Base-by-base conservation (phyloP, 129 eudicot species). In the Lactuca sativa region DNA sequence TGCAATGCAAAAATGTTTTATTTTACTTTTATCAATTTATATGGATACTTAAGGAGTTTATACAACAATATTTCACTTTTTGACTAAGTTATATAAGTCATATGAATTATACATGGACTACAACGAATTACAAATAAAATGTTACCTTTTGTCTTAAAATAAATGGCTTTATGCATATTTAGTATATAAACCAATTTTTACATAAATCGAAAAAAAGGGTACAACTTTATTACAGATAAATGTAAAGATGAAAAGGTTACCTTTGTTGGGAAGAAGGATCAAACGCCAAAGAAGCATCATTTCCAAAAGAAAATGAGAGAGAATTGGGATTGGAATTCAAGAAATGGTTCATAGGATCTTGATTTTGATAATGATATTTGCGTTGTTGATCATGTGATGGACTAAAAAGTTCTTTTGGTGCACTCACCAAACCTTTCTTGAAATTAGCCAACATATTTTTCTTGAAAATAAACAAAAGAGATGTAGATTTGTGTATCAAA, bases 361-460 rank as follows among this genome's bases (percentile, higher is more conserved):
- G 77, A 14, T 32, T 30, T 25, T 84, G 78, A 30, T 83, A 44
- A 15, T 74, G 62, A 4, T 25, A 1, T 21, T 83, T 44, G 13
- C 70, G 57, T 4, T 54, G 5, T 30, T 30, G 64, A 21, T 57
- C 33, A 11, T 55, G 58, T 53, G 64, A 69, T 7, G 92, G 90
- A 79, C 97, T 82, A 13, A 82, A 70, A 44, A 92, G 77, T 71
- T 92, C 96, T 77, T 84, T 75, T 76, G 97, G 97, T 71, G 97
- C 86, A 73, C 84, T 80, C 56, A 86, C 84, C 81, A 88, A 32
- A 15, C 78, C 85, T 57, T 92, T 86, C 80, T 80, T 86, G 88
- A 92, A 92, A 48, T 86, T 69, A 64, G 76, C 97, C 84, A 86
- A 88, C 97, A 86, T 92, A 72, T 92, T 77, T 78, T 72, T 38